These are phyloP conservation scores for Emergomyces orientalis DNA, from an alignment of 2,329 filamentous ascomycete genomes.

Conservation along the genomic window DNA sequence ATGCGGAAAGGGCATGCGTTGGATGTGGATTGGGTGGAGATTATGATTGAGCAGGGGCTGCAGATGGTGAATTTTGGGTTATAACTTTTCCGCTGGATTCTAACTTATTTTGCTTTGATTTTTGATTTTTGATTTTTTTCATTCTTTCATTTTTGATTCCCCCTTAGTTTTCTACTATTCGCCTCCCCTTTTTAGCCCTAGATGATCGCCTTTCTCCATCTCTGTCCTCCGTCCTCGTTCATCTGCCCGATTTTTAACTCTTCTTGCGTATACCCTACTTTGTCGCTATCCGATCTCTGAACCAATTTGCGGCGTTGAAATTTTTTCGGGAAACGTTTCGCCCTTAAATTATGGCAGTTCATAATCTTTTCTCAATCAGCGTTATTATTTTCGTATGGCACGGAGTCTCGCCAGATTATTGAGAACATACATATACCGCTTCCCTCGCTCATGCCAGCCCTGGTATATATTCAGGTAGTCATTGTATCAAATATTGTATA, in stretches of 20 bases:
- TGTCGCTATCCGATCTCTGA: background rate
- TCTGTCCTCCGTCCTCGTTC: background rate
- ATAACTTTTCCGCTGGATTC: conserved; percentile 23
- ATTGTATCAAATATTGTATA: too few species aligned
- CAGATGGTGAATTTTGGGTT: conserved; percentile 46
- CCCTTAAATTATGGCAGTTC: background rate
- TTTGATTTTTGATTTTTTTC: background rate
- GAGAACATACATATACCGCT: too few species aligned
- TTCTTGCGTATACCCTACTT: background rate
- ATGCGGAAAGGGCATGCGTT: conserved; percentile 33
- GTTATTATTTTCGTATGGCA: too few species aligned
- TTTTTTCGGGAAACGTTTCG: background rate
- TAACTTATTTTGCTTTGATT: background rate
- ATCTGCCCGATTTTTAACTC: background rate
- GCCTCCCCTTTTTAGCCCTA: background rate
- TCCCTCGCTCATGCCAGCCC: too few species aligned
- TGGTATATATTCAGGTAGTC: too few species aligned
- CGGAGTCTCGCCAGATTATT: too few species aligned
- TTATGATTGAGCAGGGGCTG: conserved; percentile 39
- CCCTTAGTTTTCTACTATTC: background rate
- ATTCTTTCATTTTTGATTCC: background rate
- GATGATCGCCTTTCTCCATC: background rate
- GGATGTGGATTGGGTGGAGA: conserved; percentile 43
- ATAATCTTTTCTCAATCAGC: too few species aligned
- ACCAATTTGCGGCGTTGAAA: background rate